Conservation (phyloP, 2,329 filamentous ascomycete species). For the Malbranchea cinnamomea region DNA sequence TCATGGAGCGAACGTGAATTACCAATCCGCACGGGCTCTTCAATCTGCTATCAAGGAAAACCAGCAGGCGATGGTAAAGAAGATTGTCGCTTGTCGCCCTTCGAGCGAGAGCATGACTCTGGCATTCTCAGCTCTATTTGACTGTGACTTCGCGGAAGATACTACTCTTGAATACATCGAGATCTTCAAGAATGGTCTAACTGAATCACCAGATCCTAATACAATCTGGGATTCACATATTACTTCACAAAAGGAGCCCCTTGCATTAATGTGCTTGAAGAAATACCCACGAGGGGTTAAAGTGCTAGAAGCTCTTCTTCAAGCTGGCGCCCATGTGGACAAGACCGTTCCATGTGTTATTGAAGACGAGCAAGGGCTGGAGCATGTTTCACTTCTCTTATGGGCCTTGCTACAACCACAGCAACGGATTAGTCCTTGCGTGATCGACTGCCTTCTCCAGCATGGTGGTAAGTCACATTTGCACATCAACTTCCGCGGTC, state of each 20-base stretch:
- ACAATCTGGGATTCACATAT: too few species aligned
- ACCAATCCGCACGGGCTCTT: slow-evolving; percentile 36
- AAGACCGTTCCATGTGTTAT: slow-evolving; percentile 34
- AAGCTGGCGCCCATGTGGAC: slow-evolving; percentile 46
- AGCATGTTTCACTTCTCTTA: slow-evolving; percentile 42
- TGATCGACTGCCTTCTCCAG: slow-evolving; percentile 44
- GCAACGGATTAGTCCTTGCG: slow-evolving; percentile 43
- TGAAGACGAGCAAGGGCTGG: slow-evolving; percentile 34
- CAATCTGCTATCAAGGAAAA: slow-evolving; percentile 38
- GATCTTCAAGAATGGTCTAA: slow-evolving; percentile 31
- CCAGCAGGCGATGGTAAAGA: slow-evolving; percentile 27
- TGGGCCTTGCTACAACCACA: slow-evolving; percentile 50
- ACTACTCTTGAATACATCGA: slow-evolving; percentile 36
- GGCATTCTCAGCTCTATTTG: slow-evolving; percentile 44
- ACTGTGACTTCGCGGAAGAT: slow-evolving; percentile 35
- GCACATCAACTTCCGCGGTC: background rate
- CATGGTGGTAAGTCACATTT: slow-evolving; percentile 21
- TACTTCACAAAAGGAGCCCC: too few species aligned
- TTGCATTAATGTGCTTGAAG: slow-evolving; percentile 38
- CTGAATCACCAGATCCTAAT: too few species aligned
- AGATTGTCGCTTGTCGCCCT: slow-evolving; percentile 5
- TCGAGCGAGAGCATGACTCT: slow-evolving; percentile 33
- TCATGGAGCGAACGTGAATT: slow-evolving; percentile 35
- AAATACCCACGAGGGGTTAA: slow-evolving; percentile 40
- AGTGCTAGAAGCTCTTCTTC: slow-evolving; percentile 39